phyloP scores from a whole-genome alignment of 768 basidiomycete species.

The Rhodocollybia butyracea region DNA sequence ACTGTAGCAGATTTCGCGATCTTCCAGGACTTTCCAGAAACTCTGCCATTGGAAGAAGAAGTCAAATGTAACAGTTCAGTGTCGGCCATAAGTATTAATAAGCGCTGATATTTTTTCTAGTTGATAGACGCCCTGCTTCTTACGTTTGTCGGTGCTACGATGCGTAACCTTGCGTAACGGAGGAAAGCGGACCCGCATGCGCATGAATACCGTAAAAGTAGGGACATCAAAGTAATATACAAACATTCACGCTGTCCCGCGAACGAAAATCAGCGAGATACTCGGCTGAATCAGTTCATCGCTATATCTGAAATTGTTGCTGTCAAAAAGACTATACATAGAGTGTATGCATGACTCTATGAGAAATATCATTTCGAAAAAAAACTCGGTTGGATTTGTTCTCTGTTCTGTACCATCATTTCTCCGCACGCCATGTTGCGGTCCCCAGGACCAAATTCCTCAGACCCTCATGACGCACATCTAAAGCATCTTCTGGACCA shows the following conservation, averaged over 20 bases:
- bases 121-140: no score
- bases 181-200: no score
- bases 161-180: no score
- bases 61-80: constrained; percentile 33
- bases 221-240: no score
- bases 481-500: constrained; percentile 51
- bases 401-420: constrained; percentile 9
- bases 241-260: no score
- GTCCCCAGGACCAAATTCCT: constrained; percentile 32
- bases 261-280: no score
- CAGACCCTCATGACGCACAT: constrained; percentile 43
- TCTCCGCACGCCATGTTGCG: constrained; percentile 33
- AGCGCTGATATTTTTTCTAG: no score
- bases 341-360: no score
- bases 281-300: no score
- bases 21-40: constrained; percentile 74
- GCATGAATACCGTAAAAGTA: no score
- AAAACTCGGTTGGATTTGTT: background rate
- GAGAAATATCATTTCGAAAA: background rate
- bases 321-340: constrained; percentile 10
- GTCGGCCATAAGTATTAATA: background rate
- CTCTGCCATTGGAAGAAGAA: constrained; percentile 60
- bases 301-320: no score
- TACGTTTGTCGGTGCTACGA: no score
- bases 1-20: constrained; percentile 43